Percentiles rank a stretch among this genome's conserved stretches.
phyloP scores from a whole-genome alignment of 176 grass and related monocot species.

The Carex scoparia region DNA sequence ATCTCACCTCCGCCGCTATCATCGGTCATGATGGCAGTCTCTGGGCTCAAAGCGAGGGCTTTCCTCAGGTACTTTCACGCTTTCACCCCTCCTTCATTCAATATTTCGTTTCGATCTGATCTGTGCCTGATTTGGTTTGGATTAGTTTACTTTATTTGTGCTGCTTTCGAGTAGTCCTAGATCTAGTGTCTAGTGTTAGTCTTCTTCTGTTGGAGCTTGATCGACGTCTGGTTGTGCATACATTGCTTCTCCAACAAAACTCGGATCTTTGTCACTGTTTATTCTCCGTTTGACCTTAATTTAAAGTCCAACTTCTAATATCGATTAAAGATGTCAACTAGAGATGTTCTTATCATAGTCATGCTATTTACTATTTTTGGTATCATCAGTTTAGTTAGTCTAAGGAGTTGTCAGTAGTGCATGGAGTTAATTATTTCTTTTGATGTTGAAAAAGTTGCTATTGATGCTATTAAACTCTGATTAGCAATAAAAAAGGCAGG shows the following conservation, averaged over 20 bases:
- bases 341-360: background rate
- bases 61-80: constrained; percentile 39
- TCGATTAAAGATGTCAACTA: background rate
- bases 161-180: background rate
- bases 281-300: background rate
- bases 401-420: background rate
- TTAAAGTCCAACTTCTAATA: background rate
- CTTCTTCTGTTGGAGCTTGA: background rate
- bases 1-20: constrained; percentile 56
- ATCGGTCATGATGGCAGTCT: constrained; percentile 52
- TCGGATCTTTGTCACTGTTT: background rate
- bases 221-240: background rate
- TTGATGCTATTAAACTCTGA: background rate
- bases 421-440: background rate
- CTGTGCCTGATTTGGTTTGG: background rate
- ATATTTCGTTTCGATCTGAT: constrained; percentile 5
- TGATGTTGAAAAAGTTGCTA: background rate
- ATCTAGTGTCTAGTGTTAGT: background rate
- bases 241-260: background rate
- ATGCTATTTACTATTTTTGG: background rate
- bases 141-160: background rate
- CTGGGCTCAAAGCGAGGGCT: constrained; percentile 44
- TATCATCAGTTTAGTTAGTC: background rate
- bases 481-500: background rate
- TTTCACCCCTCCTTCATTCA: background rate